Base-by-base conservation (phyloP, 352 stramenopile genomes). In the Globisporangium recalcitrans region DNA sequence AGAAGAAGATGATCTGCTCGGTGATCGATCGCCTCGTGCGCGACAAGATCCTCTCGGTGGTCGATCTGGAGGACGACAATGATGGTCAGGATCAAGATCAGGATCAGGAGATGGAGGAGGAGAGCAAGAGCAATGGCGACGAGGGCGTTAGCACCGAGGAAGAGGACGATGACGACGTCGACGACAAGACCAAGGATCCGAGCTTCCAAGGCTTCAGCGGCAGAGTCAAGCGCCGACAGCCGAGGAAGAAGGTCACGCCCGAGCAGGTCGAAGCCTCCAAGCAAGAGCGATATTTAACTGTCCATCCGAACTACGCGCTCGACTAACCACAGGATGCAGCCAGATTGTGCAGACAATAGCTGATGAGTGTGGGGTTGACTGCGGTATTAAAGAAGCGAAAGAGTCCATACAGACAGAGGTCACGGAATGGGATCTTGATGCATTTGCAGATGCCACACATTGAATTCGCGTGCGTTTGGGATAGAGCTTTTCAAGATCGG, bases 1-100 rank as follows among this genome's bases (percentile, higher is more conserved):
- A 94, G 68, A 91, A 91, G 74, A 77, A 85, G 51, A 78, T 94
- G 68, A 93, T 94, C 66, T 87, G 74, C 64, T 87, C 80, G 0
- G 82, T 94, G 21, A 85, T 94, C 52, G 85, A 94, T 60, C 88
- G 88, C 40, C 65, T 94, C n/a, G 42, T 94, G 42, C 69, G 76
- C 21, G 85, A 94, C 64, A 90, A 90, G 63, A 73, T 90, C 40
- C 63, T 94, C 58, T 77, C 80, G 19, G 71, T 94, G 9, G 77
- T 93, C 3, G 83, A 92, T 36, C 56, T 80, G 29, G 77, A 86
- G 16, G 83, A 85, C 8, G 74, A 85, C 0, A 77, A 87, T 0
- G 65, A 75, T 21, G 58, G 64, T 6, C 24, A 44, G 10, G 27
- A 26, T 0, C 52, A 40, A 22, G 38, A 52, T 1, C 24, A 52